These are phyloP conservation scores for Coprinopsis marcescibilis DNA, from an alignment of 768 basidiomycete species.

Conservation along the genomic window DNA sequence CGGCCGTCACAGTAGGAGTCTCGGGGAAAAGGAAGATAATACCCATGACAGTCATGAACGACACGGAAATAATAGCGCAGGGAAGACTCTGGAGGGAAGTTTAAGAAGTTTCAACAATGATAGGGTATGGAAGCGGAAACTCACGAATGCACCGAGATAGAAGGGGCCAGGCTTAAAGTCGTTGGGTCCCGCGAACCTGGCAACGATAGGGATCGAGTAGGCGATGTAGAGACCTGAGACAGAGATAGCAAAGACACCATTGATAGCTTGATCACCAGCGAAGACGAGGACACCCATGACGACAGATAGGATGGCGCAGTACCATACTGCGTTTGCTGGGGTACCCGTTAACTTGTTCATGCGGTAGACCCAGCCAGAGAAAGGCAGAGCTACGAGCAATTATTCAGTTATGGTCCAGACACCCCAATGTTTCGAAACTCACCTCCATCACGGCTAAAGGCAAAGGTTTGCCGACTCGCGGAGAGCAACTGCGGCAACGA, in stretches of 20 bases:
- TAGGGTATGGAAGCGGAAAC: conserved; percentile 9
- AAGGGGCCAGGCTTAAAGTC: conserved; percentile 55
- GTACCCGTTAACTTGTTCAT: conserved; percentile 52
- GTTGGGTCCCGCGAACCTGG: conserved; percentile 41
- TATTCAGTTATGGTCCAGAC: neutral
- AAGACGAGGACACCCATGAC: conserved; percentile 55
- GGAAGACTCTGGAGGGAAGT: conserved; percentile 43
- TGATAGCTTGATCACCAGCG: conserved; percentile 53
- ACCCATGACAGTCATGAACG: conserved; percentile 64
- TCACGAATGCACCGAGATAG: conserved; percentile 34
- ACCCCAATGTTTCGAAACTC: conserved; percentile 3
- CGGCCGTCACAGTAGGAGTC: conserved; percentile 38
- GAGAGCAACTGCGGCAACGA: conserved; percentile 19
- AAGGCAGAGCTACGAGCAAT: conserved; percentile 42
- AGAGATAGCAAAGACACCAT: conserved; percentile 50
- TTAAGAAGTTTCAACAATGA: neutral
- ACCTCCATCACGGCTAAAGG: conserved; percentile 63
- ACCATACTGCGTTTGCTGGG: conserved; percentile 57
- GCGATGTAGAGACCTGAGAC: conserved; percentile 43
- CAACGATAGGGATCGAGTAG: conserved; percentile 50
- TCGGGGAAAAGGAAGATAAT: conserved; percentile 64
- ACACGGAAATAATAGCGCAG: conserved; percentile 48
- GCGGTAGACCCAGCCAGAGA: conserved; percentile 54
- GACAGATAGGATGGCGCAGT: conserved; percentile 39
- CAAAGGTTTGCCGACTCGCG: conserved; percentile 55